Evolutionary conservation across 208 protist genomes (phyloP).

Genomic region (Acanthamoeba castellanii): DNA sequence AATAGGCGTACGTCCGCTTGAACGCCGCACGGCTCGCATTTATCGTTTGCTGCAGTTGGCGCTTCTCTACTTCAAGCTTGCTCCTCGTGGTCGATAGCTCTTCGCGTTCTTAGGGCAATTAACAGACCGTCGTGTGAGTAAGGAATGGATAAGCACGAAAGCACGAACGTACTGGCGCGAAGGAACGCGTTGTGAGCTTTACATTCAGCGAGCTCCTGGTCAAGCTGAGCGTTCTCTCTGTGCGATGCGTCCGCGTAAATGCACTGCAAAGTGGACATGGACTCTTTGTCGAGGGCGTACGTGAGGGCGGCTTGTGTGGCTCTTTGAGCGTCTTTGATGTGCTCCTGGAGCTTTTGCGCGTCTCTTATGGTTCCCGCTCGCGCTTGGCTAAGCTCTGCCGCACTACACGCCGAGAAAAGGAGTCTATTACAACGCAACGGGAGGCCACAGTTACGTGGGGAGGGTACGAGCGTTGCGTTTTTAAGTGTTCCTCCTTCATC

Average conservation of each 20-base stretch:
- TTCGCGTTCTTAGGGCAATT: neutral
- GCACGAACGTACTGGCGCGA: neutral
- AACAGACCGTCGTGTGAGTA: neutral
- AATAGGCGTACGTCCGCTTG: neutral
- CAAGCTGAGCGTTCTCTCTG: neutral
- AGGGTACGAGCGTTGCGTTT: neutral
- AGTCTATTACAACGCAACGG: too few species aligned
- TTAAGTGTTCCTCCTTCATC: neutral
- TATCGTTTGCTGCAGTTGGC: neutral
- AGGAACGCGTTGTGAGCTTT: neutral
- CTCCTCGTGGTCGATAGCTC: neutral
- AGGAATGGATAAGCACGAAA: neutral
- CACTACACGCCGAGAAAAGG: neutral
- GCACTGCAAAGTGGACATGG: neutral
- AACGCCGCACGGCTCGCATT: neutral
- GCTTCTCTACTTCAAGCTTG: neutral
- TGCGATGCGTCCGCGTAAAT: neutral
- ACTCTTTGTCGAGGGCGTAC: too few species aligned
- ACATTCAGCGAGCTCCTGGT: neutral
- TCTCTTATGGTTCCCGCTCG: neutral
- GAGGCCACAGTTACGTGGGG: too few species aligned
- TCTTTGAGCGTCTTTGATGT: neutral
- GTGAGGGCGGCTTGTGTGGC: neutral
- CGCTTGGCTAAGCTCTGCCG: neutral
- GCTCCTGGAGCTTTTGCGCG: neutral